phyloP scores from a whole-genome alignment of 257 asterid species.

The Gentiana dahurica region DNA sequence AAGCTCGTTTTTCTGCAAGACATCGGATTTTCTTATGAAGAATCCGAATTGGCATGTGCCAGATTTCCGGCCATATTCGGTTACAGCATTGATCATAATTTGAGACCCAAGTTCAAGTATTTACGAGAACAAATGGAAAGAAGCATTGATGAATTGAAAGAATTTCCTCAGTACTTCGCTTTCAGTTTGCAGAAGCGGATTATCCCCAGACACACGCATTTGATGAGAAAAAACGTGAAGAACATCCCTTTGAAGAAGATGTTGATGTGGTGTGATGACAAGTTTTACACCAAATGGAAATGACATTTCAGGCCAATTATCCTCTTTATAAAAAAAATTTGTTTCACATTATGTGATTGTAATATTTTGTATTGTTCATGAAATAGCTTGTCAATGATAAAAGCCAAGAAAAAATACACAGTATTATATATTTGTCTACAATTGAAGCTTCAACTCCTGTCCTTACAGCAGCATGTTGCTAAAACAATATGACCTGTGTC shows the following conservation, averaged over 20 bases:
- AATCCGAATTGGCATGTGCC: constrained; percentile 15
- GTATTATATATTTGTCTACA: too few species aligned
- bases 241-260: constrained; percentile 15
- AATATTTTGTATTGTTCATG: too few species aligned
- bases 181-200: constrained; percentile 25
- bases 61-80: constrained; percentile 32
- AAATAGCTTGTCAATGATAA: too few species aligned
- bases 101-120: constrained; percentile 23
- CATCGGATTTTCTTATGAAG: constrained; percentile 19
- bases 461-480: too few species aligned
- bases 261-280: constrained; percentile 23
- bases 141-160: constrained; percentile 14
- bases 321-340: too few species aligned
- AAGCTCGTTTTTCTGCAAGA: constrained; percentile 14
- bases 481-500: too few species aligned
- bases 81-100: constrained; percentile 18
- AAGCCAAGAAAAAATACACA: too few species aligned
- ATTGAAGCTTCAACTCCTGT: too few species aligned
- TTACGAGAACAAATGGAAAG: constrained; percentile 18
- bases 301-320: neutral
- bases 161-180: constrained; percentile 28
- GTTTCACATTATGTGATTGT: too few species aligned
- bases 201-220: constrained; percentile 25
- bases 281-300: constrained; percentile 27
- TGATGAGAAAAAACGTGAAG: constrained; percentile 15